Evolutionary conservation across 2,329 filamentous ascomycete species (phyloP), one percentile per base, ranked within the genome.

Genomic region (Aspergillus pseudoterreus): DNA sequence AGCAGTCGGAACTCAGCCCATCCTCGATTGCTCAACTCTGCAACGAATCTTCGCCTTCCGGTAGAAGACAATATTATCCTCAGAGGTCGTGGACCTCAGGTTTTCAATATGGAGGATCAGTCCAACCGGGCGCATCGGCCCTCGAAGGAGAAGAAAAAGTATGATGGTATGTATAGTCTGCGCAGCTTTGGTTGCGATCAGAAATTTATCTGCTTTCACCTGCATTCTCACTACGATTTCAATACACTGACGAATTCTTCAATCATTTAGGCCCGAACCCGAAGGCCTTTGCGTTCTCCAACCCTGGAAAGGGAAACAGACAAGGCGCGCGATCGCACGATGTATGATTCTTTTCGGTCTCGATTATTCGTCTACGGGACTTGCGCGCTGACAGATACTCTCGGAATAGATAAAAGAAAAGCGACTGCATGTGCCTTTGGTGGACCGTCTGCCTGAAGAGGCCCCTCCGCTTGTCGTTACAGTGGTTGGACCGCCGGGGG

Each of bases 361-460:
- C 10, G n/a, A 45, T 36, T 12, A 38, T 45, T 32, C 14, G 19
- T 35, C 8, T 4, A 27, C 30, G 36, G 15, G 41, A 24, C 5
- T n/a, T 50, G 21, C 4, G 45, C 46, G 47, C 60, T 66, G 48
- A 66, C 33, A 1, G 12, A 11, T 36, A 32, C 43, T 21, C 33
- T 35, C n/a, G 47, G 19, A 54, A 11, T 66, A 92, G 87, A 85
- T 96, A 72, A 94, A 90, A 80, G 95, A 99, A 75, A 96, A 95
- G 75, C 84, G 92, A 53, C 81, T 97, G 36, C 95, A 99, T 79
- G 94, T 99, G 15, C 94, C 94, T 42, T 87, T 96, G 69, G 88
- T 97, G 75, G 94, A 99, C 78, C 86, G 95, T 61, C 79, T 97
- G 24, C 92, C 94, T 59, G 92, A 97, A 73, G 94, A 97, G 76